These are phyloP conservation scores for Amoeboradix gromovi DNA, from an alignment of 371 early-diverging fungal species.

Conservation along the genomic window DNA sequence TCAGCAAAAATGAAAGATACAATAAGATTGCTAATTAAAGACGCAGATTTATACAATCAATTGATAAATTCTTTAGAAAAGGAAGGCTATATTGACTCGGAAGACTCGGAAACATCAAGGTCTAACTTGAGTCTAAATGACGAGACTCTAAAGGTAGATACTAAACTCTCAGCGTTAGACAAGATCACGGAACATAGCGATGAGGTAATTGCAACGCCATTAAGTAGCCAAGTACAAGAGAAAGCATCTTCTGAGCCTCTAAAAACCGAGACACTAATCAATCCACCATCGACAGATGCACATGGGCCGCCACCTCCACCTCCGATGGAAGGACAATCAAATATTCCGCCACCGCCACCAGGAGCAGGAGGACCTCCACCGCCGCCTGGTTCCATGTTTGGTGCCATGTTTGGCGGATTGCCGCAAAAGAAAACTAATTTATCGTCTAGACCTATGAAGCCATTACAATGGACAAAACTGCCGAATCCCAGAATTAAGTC, in stretches of 20 bases:
- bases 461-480: conserved; percentile 23
- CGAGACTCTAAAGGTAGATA: not conserved
- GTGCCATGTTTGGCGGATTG: conserved; percentile 6
- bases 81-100: not conserved
- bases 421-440: conserved; percentile 13
- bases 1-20: not conserved
- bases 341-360: conserved; percentile 3
- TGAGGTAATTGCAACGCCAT: conserved; percentile 8
- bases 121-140: not conserved
- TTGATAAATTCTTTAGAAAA: not conserved
- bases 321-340: not conserved
- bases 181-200: not conserved
- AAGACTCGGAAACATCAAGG: not conserved
- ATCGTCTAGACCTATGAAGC: conserved; percentile 16
- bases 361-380: conserved; percentile 1
- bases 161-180: not conserved
- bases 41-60: not conserved
- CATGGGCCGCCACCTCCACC: conserved; percentile 5
- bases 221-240: conserved; percentile 1
- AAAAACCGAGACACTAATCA: conserved; percentile 1
- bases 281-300: conserved; percentile 5
- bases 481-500: conserved; percentile 10
- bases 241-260: conserved; percentile 1
- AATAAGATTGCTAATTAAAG: not conserved
- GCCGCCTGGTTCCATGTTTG: not conserved